Evolutionary conservation across 2,329 filamentous ascomycete species (phyloP).

Genomic region (Arthroderma uncinatum): DNA sequence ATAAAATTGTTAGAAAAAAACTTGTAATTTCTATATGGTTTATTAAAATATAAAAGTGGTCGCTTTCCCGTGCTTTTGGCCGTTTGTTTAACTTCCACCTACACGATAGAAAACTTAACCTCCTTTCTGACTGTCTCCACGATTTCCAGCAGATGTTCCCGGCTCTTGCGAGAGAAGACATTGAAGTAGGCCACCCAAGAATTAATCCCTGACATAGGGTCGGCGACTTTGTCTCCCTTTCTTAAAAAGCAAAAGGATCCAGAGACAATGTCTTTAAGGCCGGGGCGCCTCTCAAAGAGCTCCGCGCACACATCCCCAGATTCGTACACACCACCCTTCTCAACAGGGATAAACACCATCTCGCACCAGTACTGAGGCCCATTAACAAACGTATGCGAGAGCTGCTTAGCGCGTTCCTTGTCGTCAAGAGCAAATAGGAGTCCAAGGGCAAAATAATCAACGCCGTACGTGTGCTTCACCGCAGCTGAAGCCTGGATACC

Average conservation of each 20-base stretch:
- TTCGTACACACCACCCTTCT: conserved; percentile 23
- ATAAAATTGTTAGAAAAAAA: no score
- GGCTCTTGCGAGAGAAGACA: conserved; percentile 13
- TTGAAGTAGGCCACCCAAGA: conserved; percentile 21
- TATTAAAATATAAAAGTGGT: no score
- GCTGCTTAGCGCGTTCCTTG: conserved; percentile 4
- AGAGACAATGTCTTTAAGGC: conserved; percentile 17
- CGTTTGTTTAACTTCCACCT: no score
- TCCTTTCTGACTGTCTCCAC: no score
- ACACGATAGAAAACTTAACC: no score
- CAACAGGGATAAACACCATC: conserved; percentile 22
- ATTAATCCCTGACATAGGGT: conserved; percentile 20
- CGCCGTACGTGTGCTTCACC: conserved; percentile 15
- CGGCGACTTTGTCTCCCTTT: conserved; percentile 20
- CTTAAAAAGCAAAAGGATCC: conserved; percentile 20
- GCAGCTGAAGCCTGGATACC: conserved; percentile 13
- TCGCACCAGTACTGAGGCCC: conserved; percentile 11
- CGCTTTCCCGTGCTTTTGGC: no score
- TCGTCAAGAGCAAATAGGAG: background rate
- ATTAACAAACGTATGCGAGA: conserved; percentile 16
- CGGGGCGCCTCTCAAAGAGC: conserved; percentile 19
- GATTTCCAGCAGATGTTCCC: no score
- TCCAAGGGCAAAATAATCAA: conserved; percentile 17
- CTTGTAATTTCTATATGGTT: no score
- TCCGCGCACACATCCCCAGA: conserved; percentile 24